phyloP scores from a whole-genome alignment of 2,329 filamentous ascomycete species.

The Aureobasidium pullulans region DNA sequence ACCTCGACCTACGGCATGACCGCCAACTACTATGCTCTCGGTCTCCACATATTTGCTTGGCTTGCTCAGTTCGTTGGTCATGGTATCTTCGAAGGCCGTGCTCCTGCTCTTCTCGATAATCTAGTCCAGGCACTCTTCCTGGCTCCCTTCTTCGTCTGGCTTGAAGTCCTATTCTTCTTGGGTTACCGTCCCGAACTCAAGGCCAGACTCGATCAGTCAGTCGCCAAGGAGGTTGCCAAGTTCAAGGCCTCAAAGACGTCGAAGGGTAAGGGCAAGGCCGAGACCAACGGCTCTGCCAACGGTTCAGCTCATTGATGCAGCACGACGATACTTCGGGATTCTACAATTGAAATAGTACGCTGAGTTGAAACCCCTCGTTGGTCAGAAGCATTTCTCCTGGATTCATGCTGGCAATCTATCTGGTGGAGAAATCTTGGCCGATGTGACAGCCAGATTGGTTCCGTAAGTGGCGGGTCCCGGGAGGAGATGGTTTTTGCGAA shows the following conservation, averaged over 20 bases:
- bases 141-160: slow-evolving; percentile 94
- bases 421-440: neutral
- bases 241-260: slow-evolving; percentile 51
- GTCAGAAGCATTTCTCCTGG: neutral
- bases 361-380: neutral
- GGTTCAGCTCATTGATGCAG: slow-evolving; percentile 9
- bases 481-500: no score
- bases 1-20: slow-evolving; percentile 54
- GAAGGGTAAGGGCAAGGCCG: slow-evolving; percentile 8
- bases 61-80: slow-evolving; percentile 87
- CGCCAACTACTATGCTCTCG: slow-evolving; percentile 59
- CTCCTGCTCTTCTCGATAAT: slow-evolving; percentile 85
- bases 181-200: slow-evolving; percentile 88
- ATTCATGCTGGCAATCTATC: neutral
- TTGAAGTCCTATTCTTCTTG: slow-evolving; percentile 82
- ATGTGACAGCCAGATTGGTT: no score
- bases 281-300: slow-evolving; percentile 21
- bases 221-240: slow-evolving; percentile 69
- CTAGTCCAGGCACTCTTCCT: slow-evolving; percentile 85
- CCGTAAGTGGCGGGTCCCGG: no score
- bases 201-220: slow-evolving; percentile 66
- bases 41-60: slow-evolving; percentile 69
- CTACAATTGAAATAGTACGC: neutral
- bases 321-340: no score
- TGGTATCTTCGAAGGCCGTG: slow-evolving; percentile 77